Conservation (phyloP, 345 rosid species). For the Pugionium dolabratum region DNA sequence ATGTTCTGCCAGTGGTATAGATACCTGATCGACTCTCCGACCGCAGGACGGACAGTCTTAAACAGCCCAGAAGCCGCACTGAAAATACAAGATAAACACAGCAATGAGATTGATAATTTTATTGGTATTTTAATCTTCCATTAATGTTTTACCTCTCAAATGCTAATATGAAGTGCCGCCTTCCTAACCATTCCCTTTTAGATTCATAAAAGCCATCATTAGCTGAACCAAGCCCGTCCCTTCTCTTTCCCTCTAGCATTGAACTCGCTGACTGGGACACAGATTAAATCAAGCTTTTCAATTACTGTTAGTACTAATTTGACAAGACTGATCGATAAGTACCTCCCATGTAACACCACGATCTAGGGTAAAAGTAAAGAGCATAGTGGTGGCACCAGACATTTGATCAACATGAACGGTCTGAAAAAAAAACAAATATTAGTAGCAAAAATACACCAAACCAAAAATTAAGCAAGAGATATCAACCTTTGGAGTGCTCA, state of each 20-base stretch:
- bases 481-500: constrained; percentile 82
- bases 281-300: constrained; percentile 24
- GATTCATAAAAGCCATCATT: constrained; percentile 96
- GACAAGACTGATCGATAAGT: constrained; percentile 23
- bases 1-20: constrained; percentile 19
- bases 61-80: constrained; percentile 79
- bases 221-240: constrained; percentile 78
- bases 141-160: constrained; percentile 72
- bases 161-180: constrained; percentile 83
- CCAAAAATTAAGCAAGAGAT: constrained; percentile 32
- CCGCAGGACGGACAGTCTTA: constrained; percentile 89
- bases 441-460: constrained; percentile 25
- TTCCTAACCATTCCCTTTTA: constrained; percentile 95
- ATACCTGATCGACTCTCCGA: constrained; percentile 94
- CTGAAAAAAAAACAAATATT: constrained; percentile 48
- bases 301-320: constrained; percentile 8
- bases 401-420: constrained; percentile 93
- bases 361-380: constrained; percentile 86
- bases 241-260: constrained; percentile 73
- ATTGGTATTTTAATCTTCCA: not conserved
- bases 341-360: constrained; percentile 99
- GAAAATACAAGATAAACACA: constrained; percentile 39
- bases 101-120: constrained; percentile 6
- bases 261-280: constrained; percentile 68
- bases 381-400: constrained; percentile 93